Evolutionary conservation across 208 protist species (phyloP).

Genomic region (Strigomonas galati): DNA sequence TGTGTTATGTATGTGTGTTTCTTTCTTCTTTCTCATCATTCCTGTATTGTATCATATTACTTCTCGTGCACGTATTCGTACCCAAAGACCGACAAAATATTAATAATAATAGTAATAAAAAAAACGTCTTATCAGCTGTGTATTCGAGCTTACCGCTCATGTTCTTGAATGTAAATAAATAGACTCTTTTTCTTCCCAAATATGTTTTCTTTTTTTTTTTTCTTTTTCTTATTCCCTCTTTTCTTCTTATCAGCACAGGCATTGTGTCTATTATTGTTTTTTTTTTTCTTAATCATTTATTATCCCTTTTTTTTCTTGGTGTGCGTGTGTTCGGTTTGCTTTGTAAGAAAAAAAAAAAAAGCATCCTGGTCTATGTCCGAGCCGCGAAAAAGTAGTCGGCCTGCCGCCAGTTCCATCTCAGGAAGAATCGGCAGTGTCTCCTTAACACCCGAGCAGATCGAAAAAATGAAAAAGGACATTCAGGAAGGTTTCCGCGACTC

Average conservation of each 20-base stretch:
- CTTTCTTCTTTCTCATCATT: background rate
- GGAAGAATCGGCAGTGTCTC: background rate
- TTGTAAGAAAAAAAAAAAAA: too few species aligned
- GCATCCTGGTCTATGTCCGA: too few species aligned
- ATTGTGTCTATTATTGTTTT: conserved; percentile 2
- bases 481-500: conserved; percentile 33
- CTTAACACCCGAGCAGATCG: conserved; percentile 19
- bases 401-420: background rate
- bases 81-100: background rate
- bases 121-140: background rate
- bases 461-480: conserved; percentile 44
- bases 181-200: background rate
- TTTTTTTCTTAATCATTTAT: background rate
- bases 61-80: background rate
- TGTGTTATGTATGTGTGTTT: too few species aligned
- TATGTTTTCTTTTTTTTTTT: conserved; percentile 18
- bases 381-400: background rate
- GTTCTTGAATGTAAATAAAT: too few species aligned
- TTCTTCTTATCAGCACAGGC: conserved; percentile 1
- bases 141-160: background rate
- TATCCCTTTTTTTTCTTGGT: background rate
- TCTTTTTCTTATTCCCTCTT: conserved; percentile 2
- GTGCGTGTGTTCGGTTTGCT: too few species aligned
- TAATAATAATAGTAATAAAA: background rate
- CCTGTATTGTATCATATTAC: conserved; percentile 7